Base-by-base conservation (phyloP, 78 protist species). In the Cavenderia fasciculata region DNA sequence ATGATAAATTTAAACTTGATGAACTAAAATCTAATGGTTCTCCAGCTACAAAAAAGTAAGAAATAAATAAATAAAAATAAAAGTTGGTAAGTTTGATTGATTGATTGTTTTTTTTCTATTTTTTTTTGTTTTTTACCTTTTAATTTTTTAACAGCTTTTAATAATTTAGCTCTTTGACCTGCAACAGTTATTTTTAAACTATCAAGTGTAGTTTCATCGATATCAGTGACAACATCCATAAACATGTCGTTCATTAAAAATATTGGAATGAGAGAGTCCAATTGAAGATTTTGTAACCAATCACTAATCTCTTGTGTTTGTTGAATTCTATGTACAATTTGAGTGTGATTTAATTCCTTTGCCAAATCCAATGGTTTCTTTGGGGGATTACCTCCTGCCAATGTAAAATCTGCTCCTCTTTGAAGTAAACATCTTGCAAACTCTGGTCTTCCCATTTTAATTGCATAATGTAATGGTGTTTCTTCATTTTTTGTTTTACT, bases 391-490 rank as follows among this genome's bases (percentile, higher is more conserved):
- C 90, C 90, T 33, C 90, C 90, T n/a, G 40, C 77, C 1, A 56
- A 19, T 31, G 4, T 75, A 68, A 76, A 54, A 59, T 88, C 76
- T 38, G 94, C 94, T 19, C 94, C 92, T 23, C 47, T 27, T 40
- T 61, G 74, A n/a, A 91, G 29, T 27, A 91, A 57, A 12, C 69
- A 57, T 57, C 69, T 61, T 14, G 84, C 85, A 51, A 79, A 63
- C 18, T 91, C 94, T 19, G 18, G 14, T 56, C 79, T 84, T n/a
- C 85, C 91, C 59, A 91, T 41, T 54, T 82, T 74, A 19, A 91
- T 85, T 36, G 94, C 84, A 57, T 82, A 82, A 38, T 82, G 94
- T 59, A 91, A 66, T 57, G 90, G 84, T 49, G 92, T 91, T 23
- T 71, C 94, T 23, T 85, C 89, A 16, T 6, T 57, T 51, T 91